A percentile compares a stretch with the other conserved stretches of the same genome.
phyloP scores from a whole-genome alignment of 2,329 filamentous ascomycete genomes.

The Colletotrichum liaoningense region DNA sequence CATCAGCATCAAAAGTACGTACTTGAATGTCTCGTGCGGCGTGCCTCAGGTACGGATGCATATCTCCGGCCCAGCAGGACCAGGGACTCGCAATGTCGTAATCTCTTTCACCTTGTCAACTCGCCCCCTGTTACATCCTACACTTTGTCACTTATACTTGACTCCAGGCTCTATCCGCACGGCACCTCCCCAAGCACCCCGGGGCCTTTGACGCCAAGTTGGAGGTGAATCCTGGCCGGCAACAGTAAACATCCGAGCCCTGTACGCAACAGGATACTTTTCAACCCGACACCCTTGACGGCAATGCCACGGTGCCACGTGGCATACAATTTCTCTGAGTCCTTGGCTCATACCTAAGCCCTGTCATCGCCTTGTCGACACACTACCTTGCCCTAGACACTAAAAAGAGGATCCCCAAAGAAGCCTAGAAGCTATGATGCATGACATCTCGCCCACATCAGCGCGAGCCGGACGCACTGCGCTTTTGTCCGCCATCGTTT shows the following conservation, averaged over 20 bases:
- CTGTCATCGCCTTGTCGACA: neutral
- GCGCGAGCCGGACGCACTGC: too few relatives aligned
- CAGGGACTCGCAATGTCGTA: too few relatives aligned
- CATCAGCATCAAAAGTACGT: too few relatives aligned
- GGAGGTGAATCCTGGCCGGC: neutral
- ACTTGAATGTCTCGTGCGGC: too few relatives aligned
- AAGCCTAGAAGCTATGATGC: neutral
- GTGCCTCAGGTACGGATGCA: too few relatives aligned
- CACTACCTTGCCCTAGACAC: neutral
- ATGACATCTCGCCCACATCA: neutral
- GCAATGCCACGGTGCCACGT: neutral
- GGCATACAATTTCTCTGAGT: neutral
- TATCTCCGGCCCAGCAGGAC: too few relatives aligned
- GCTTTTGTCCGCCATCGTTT: too few relatives aligned
- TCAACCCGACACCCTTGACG: neutral
- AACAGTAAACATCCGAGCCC: neutral
- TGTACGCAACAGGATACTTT: neutral
- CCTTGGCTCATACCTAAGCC: neutral
- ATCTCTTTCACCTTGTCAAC: too few relatives aligned
- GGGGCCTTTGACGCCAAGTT: neutral
- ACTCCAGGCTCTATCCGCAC: too few relatives aligned
- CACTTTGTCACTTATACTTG: too few relatives aligned
- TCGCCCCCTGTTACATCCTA: too few relatives aligned
- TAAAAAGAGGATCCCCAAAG: neutral
- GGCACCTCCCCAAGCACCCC: too few relatives aligned